These are phyloP conservation scores for Sporothrix globosa DNA, from an alignment of 2,329 filamentous ascomycete genomes.

Conservation along the genomic window DNA sequence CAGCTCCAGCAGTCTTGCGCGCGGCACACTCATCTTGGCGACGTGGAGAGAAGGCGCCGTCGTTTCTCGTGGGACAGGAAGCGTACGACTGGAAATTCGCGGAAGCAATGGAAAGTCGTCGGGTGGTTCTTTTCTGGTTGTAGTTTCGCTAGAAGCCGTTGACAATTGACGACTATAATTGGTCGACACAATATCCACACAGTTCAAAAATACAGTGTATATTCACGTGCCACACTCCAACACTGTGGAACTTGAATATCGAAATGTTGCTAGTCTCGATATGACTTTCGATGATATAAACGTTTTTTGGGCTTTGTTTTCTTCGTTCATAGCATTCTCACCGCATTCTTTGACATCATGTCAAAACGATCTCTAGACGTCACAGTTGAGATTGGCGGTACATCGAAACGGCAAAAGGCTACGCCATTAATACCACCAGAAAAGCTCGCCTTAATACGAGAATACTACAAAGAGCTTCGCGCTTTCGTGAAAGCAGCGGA, in stretches of 20 bases:
- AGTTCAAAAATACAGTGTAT: not conserved
- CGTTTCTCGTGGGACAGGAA: not conserved
- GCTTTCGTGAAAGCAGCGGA: constrained; percentile 46
- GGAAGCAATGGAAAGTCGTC: constrained; percentile 21
- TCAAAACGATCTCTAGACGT: constrained; percentile 9
- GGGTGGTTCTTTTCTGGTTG: constrained; percentile 9
- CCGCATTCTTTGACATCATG: not conserved
- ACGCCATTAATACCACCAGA: not conserved
- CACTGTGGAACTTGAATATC: constrained; percentile 5
- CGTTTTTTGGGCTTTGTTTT: constrained; percentile 1
- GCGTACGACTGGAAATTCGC: not conserved
- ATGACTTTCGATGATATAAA: constrained; percentile 1
- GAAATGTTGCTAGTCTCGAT: not conserved
- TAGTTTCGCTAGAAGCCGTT: not conserved
- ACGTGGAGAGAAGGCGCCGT: constrained; percentile 35
- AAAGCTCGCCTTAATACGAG: constrained; percentile 40
- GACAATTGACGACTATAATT: not conserved
- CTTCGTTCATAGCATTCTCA: not conserved
- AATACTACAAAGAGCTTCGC: constrained; percentile 47
- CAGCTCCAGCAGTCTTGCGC: constrained; percentile 67
- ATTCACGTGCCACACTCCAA: not conserved
- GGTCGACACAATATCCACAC: not conserved
- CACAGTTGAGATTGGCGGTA: not conserved
- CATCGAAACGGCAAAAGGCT: constrained; percentile 28
- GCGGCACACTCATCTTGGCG: constrained; percentile 64